Conservation (phyloP, 306 rosid species). For the Adenanthera pavonina region DNA sequence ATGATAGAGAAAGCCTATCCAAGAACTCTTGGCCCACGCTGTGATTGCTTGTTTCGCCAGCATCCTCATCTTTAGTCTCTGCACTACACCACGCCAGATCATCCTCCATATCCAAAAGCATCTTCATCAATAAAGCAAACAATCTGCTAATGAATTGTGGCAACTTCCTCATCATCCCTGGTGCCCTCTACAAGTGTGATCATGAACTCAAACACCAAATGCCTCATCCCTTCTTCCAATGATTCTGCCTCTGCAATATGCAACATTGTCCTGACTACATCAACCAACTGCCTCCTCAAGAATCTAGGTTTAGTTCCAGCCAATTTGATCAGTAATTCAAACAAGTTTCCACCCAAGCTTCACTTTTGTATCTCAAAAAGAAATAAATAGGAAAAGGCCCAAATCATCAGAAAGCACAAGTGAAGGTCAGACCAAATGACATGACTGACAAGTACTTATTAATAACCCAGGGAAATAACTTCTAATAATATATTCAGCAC, state of each 20-base stretch:
- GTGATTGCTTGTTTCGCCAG: slow-evolving; percentile 49
- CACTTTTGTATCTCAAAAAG: no score
- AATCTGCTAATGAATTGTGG: slow-evolving; percentile 6
- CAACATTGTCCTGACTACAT: slow-evolving; percentile 45
- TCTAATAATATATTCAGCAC: no score
- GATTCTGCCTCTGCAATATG: not conserved
- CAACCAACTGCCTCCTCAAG: slow-evolving; percentile 80
- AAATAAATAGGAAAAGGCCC: no score
- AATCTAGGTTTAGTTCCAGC: slow-evolving; percentile 93
- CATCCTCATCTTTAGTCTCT: slow-evolving; percentile 16
- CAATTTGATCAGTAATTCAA: slow-evolving; percentile 83
- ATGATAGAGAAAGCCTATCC: slow-evolving; percentile 88
- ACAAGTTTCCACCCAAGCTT: no score
- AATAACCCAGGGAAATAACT: no score
- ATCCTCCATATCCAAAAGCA: not conserved
- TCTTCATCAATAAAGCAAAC: slow-evolving; percentile 5
- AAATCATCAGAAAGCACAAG: no score
- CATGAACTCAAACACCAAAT: not conserved
- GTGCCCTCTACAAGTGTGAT: slow-evolving; percentile 5
- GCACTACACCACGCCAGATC: not conserved
- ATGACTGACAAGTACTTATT: no score
- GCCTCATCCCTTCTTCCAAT: slow-evolving; percentile 6
- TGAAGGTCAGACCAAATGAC: no score
- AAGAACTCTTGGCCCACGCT: slow-evolving; percentile 96
- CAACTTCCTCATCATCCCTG: slow-evolving; percentile 17